phyloP scores from a whole-genome alignment of 352 stramenopile genomes.

The Aphanomyces cochlioides region DNA sequence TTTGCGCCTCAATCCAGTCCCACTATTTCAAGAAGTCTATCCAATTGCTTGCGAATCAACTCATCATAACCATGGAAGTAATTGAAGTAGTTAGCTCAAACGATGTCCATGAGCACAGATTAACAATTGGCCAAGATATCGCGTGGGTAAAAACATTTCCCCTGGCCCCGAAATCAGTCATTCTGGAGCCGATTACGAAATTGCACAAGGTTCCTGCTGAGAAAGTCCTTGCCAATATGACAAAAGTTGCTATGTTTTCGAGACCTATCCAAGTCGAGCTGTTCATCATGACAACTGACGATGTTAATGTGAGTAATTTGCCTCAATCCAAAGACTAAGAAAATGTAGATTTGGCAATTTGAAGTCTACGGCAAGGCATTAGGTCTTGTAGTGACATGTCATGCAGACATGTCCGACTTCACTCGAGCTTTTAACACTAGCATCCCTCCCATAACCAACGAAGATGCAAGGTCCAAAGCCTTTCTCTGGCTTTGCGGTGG shows the following conservation, averaged over 20 bases:
- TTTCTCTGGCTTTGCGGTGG: not conserved
- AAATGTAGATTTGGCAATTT: slow-evolving; percentile 14
- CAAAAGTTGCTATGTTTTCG: slow-evolving; percentile 16
- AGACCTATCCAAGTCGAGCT: slow-evolving; percentile 20
- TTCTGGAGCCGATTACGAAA: slow-evolving; percentile 8
- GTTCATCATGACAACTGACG: slow-evolving; percentile 7
- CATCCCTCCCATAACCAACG: not conserved
- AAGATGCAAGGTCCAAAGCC: not conserved
- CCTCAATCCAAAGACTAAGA: not conserved
- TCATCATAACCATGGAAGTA: slow-evolving; percentile 14
- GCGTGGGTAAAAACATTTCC: slow-evolving; percentile 9
- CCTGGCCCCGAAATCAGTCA: not conserved
- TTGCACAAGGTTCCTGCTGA: not conserved
- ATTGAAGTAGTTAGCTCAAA: not conserved
- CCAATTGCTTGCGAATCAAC: slow-evolving; percentile 8
- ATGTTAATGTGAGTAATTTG: slow-evolving; percentile 2
- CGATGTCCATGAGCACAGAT: not conserved
- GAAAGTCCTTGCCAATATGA: not conserved
- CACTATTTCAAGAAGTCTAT: not conserved
- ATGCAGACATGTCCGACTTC: not conserved
- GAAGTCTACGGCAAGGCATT: slow-evolving; percentile 19
- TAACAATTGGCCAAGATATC: slow-evolving; percentile 4
- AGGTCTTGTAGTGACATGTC: slow-evolving; percentile 6
- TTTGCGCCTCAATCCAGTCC: not conserved
- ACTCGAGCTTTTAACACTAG: not conserved